These are phyloP conservation scores for Hericium rajendrae DNA, from an alignment of 768 basidiomycete genomes.

Conservation along the genomic window DNA sequence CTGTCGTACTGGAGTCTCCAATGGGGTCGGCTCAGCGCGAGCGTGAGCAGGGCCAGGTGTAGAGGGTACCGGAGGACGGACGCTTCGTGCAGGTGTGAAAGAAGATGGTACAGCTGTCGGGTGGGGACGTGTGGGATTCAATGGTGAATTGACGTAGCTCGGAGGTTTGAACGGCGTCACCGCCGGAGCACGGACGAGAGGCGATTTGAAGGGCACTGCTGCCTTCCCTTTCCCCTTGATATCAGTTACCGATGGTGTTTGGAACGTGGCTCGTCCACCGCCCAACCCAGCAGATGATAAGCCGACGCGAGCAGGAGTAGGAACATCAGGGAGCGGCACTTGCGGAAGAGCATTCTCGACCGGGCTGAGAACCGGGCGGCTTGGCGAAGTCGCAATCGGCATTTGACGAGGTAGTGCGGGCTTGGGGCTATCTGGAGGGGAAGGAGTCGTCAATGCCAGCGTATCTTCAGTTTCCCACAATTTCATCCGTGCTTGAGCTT, in stretches of 20 bases:
- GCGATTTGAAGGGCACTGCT: slow-evolving; percentile 9
- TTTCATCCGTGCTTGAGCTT: slow-evolving; percentile 2
- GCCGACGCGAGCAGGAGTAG: neutral
- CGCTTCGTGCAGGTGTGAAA: slow-evolving; percentile 4
- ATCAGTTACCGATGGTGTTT: neutral
- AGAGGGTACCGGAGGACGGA: neutral
- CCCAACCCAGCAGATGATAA: neutral
- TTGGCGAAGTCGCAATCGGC: neutral
- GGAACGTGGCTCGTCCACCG: neutral
- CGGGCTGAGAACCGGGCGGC: neutral
- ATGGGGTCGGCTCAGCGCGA: neutral
- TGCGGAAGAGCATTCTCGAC: neutral
- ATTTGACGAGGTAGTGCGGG: neutral
- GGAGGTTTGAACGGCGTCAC: neutral
- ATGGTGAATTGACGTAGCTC: neutral
- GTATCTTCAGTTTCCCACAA: slow-evolving; percentile 10
- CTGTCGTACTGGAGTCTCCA: neutral
- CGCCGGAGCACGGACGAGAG: neutral
- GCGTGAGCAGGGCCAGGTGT: neutral
- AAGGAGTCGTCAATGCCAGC: neutral
- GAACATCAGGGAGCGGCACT: neutral
- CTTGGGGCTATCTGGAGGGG: neutral
- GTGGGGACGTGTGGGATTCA: neutral
- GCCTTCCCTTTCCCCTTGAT: neutral
- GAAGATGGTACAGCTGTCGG: neutral